Percentiles rank a stretch among this genome's conserved stretches.
Conservation (phyloP, 164 flowering plant species). For the Nymphaea thermarum region DNA sequence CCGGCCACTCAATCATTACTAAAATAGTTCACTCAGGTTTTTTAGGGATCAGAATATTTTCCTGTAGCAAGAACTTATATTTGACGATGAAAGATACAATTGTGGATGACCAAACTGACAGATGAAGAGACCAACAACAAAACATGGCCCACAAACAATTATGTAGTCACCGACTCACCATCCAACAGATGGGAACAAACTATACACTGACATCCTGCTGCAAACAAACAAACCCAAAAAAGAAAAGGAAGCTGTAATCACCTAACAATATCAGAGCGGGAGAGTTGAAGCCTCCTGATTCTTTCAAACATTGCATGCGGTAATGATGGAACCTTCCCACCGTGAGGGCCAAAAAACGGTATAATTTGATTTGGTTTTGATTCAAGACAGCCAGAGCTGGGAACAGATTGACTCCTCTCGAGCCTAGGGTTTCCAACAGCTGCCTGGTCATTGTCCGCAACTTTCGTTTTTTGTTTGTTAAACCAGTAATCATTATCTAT, state of each 20-base stretch:
- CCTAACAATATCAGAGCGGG: conserved; percentile 64
- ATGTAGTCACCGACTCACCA: no score
- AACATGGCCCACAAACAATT: no score
- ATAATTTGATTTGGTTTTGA: conserved; percentile 13
- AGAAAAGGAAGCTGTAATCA: conserved; percentile 18
- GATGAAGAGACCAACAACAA: no score
- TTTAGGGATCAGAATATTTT: no score
- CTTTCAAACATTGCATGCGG: conserved; percentile 41
- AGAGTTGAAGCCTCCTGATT: conserved; percentile 48
- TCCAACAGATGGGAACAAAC: no score
- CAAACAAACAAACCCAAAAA: neutral
- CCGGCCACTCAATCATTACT: no score
- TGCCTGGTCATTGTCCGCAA: conserved; percentile 5
- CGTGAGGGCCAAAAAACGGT: conserved; percentile 11
- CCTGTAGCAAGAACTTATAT: no score
- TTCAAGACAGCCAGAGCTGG: conserved; percentile 15
- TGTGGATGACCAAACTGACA: no score
- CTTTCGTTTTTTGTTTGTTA: conserved; percentile 1
- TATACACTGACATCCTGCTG: no score
- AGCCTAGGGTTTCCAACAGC: conserved; percentile 4
- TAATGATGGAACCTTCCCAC: conserved; percentile 19
- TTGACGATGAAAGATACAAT: no score
- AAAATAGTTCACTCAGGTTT: no score
- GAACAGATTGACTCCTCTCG: conserved; percentile 7
- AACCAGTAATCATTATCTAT: neutral